Evolutionary conservation across 164 flowering plant species (phyloP).

Genomic region (Annona cherimola): DNA sequence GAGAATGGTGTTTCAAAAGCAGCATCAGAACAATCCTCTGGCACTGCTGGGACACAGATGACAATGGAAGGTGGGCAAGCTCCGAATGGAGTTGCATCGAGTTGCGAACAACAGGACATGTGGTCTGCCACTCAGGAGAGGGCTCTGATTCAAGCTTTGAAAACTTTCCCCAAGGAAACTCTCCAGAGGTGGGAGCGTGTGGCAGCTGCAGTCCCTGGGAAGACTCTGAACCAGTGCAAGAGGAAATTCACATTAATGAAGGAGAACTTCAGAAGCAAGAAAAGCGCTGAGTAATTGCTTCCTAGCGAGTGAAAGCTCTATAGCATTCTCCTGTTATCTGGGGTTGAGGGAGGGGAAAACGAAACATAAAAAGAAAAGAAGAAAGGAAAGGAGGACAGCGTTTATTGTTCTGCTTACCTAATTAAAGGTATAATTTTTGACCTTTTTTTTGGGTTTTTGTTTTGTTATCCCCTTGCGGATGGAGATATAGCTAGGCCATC

Average conservation of each 20-base stretch:
- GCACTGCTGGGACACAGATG: conserved; percentile 18
- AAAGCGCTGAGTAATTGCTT: conserved; percentile 24
- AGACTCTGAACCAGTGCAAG: conserved; percentile 58
- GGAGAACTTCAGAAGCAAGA: conserved; percentile 81
- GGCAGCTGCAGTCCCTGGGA: conserved; percentile 92
- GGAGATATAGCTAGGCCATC: not conserved
- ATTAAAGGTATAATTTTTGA: not conserved
- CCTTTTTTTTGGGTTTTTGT: no score
- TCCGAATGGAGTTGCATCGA: conserved; percentile 33
- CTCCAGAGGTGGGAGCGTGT: conserved; percentile 75
- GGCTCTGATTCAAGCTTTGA: conserved; percentile 53
- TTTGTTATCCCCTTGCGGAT: not conserved
- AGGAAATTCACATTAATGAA: conserved; percentile 71
- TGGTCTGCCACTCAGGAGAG: conserved; percentile 67
- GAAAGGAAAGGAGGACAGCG: not conserved
- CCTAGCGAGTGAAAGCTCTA: not conserved
- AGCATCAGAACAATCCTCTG: conserved; percentile 26
- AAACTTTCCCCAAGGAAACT: conserved; percentile 51
- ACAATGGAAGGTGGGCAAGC: conserved; percentile 18
- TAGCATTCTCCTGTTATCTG: not conserved
- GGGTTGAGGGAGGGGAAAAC: not conserved
- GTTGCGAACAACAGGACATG: conserved; percentile 57
- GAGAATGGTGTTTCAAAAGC: conserved; percentile 5
- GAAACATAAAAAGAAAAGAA: not conserved
- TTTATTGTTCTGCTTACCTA: not conserved